A percentile compares a stretch with the other conserved stretches of the same genome.
Conservation (phyloP, 257 asterid genomes). For the Solanum neorickii region DNA sequence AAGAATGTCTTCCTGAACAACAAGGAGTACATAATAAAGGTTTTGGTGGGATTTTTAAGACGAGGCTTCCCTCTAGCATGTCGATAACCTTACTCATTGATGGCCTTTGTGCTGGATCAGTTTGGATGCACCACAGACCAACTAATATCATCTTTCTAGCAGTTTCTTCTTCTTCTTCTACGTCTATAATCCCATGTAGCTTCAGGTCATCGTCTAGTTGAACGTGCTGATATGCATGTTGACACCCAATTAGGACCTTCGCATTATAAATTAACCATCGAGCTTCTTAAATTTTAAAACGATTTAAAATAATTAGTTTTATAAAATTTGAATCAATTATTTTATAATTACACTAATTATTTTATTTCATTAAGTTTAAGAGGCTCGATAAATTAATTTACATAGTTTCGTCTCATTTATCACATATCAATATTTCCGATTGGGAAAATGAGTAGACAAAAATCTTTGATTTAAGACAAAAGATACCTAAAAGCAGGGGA, state of each 20-base stretch:
- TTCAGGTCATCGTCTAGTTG: background rate
- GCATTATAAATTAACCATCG: no score
- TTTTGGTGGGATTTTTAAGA: constrained; percentile 9
- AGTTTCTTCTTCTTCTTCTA: background rate
- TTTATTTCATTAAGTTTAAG: no score
- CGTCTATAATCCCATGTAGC: background rate
- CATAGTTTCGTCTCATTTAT: no score
- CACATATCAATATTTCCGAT: no score
- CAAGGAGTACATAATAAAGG: background rate
- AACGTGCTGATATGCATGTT: background rate
- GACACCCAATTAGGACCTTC: no score
- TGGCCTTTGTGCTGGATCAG: constrained; percentile 12
- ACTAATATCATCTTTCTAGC: constrained; percentile 12
- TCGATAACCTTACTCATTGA: constrained; percentile 10
- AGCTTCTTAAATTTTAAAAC: no score
- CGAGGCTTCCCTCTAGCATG: constrained; percentile 11
- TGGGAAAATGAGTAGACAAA: background rate
- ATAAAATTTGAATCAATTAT: no score
- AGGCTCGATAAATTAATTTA: no score
- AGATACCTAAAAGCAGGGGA: background rate
- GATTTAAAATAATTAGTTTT: no score
- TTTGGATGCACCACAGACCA: constrained; percentile 18
- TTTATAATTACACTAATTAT: no score
- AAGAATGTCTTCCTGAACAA: background rate
- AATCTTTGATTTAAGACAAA: background rate